A percentile compares a stretch with the other conserved stretches of the same genome.
phyloP scores from a whole-genome alignment of 352 stramenopile species.

The Globisporangium canariense region DNA sequence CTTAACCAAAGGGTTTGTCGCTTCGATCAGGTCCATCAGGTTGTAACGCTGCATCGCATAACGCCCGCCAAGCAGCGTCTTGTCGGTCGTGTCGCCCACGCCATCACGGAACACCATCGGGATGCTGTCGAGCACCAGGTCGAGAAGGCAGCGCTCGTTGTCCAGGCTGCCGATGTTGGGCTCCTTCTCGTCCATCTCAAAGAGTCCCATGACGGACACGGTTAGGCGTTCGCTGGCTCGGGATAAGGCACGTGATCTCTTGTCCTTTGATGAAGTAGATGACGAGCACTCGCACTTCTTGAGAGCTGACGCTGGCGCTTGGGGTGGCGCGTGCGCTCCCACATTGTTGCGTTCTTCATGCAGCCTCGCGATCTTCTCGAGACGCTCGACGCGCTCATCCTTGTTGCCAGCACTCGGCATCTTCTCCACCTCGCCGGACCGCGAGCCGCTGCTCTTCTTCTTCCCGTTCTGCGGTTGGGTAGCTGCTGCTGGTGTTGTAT shows the following conservation, averaged over 20 bases:
- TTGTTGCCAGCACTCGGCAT: conserved; percentile 64
- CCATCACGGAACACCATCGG: conserved; percentile 86
- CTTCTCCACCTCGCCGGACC: conserved; percentile 52
- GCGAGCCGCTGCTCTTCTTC: conserved; percentile 34
- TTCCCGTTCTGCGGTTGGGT: conserved; percentile 30
- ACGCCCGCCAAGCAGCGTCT: conserved; percentile 76
- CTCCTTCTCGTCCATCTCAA: conserved; percentile 73
- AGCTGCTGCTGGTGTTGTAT: conserved; percentile 9
- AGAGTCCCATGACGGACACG: conserved; percentile 64
- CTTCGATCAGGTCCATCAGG: conserved; percentile 46
- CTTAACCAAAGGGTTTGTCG: conserved; percentile 50
- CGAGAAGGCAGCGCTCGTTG: conserved; percentile 70
- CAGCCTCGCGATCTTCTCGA: conserved; percentile 59
- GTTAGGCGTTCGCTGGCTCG: conserved; percentile 18
- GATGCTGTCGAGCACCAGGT: conserved; percentile 81
- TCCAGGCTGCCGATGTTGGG: conserved; percentile 76
- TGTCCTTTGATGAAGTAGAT: conserved; percentile 6
- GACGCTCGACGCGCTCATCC: conserved; percentile 64
- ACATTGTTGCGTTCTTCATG: conserved; percentile 71
- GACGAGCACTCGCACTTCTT: conserved; percentile 19
- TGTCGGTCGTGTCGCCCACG: conserved; percentile 81
- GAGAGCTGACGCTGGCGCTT: not conserved
- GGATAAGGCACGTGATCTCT: conserved; percentile 25
- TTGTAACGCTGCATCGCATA: conserved; percentile 79
- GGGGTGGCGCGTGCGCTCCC: conserved; percentile 19